These are phyloP conservation scores for Kitagawia praeruptora DNA, from an alignment of 129 eudicot genomes.

Conservation along the genomic window DNA sequence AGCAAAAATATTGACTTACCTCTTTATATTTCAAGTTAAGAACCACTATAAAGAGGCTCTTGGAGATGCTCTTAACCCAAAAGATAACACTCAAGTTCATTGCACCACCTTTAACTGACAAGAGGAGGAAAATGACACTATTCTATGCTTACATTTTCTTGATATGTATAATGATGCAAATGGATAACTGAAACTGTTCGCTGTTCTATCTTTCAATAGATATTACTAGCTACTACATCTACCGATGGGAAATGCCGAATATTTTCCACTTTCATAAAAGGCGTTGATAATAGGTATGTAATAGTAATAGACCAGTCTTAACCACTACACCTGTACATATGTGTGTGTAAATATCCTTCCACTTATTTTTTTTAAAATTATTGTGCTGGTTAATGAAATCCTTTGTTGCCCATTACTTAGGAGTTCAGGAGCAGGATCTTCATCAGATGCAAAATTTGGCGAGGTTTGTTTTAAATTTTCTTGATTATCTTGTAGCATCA, in stretches of 20 bases:
- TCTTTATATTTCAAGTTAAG: too few species aligned
- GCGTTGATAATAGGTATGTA: conserved; percentile 84
- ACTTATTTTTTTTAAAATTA: not conserved
- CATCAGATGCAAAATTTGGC: conserved; percentile 82
- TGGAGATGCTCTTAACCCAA: too few species aligned
- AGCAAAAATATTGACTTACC: too few species aligned
- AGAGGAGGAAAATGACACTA: not conserved
- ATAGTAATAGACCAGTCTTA: not conserved
- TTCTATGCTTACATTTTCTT: not conserved
- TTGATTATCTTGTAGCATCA: not conserved
- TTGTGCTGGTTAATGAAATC: not conserved
- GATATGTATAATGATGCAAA: not conserved
- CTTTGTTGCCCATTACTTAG: conserved; percentile 38
- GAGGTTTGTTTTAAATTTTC: conserved; percentile 40
- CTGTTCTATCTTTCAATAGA: conserved; percentile 21
- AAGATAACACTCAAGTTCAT: not conserved
- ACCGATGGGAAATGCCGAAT: conserved; percentile 96
- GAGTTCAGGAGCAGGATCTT: conserved; percentile 47
- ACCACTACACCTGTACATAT: not conserved
- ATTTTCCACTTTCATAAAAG: conserved; percentile 89
- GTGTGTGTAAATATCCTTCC: not conserved
- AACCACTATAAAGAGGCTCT: too few species aligned
- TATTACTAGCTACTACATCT: conserved; percentile 90
- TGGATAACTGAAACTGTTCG: not conserved
- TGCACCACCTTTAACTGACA: not conserved